Base-by-base conservation (phyloP, 495 filamentous ascomycete species). In the Geopyxis carbonaria region DNA sequence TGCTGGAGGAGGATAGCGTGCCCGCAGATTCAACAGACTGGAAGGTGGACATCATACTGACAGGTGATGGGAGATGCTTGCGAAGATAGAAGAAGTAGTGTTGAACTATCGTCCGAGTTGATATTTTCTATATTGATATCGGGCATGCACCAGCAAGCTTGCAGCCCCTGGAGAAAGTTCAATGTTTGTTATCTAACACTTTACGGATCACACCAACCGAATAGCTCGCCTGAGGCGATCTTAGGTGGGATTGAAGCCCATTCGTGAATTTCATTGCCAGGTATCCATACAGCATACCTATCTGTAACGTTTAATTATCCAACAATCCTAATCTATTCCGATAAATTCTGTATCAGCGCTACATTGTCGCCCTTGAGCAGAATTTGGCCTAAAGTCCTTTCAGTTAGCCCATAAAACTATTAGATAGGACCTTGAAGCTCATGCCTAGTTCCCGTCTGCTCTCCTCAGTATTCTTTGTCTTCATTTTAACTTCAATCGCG, bases 311-410 rank as follows among this genome's bases (percentile, higher is more conserved):
- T n/a, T n/a, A n/a, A n/a, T n/a, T n/a, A n/a, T n/a, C n/a, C n/a
- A n/a, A n/a, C n/a, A n/a, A n/a, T n/a, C n/a, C n/a, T n/a, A n/a
- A n/a, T n/a, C 8, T 22, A 11, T 22, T 15, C 22, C 22, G 8
- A 39, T 30, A 87, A 58, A 40, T 72, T 74, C 61, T 95, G 87
- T 51, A 95, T 93, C 42, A 95, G 67, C 5, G 87, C 83, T 15
- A 97, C 85, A 50, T 95, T 97, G 60, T 97, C 89, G 46, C 89
- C 89, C 65, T 95, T 95, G 39, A 97, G 67, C 45, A 97, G 62
- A 41, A 97, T 93, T 70, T 93, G 91, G 34, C 85, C 89, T 95
- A 53, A 46, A 20, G 25, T 21, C 42, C n/a, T n/a, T n/a, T 24
- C 37, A 50, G 23, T 41, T 13, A 33, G 38, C 14, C 14, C 22